Conservation (phyloP, 345 rosid genomes). For the Cardamine chenopodiifolia region DNA sequence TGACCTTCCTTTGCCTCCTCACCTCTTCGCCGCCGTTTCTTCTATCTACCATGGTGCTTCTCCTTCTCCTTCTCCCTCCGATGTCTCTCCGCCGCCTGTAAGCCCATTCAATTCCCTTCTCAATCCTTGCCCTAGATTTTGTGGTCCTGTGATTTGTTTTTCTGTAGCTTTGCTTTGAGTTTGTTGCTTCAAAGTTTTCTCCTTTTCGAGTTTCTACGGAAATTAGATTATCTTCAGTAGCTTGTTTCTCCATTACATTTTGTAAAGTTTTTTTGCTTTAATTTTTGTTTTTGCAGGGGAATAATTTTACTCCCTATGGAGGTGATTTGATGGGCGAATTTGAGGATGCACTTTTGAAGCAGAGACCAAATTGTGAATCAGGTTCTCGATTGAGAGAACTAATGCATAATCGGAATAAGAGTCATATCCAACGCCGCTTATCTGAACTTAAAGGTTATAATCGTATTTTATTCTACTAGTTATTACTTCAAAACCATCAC, state of each 20-base stretch:
- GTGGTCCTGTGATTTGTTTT: constrained; percentile 19
- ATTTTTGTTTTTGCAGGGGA: constrained; percentile 45
- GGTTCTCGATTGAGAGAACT: constrained; percentile 59
- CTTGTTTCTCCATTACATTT: neutral
- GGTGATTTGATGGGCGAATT: constrained; percentile 76
- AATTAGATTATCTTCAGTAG: constrained; percentile 4
- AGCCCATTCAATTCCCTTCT: neutral
- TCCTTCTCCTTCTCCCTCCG: constrained; percentile 66
- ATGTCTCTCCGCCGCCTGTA: constrained; percentile 56
- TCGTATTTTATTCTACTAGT: neutral
- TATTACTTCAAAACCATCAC: neutral
- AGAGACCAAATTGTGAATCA: constrained; percentile 57
- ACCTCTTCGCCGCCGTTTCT: constrained; percentile 65
- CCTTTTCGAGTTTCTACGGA: neutral
- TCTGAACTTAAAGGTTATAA: constrained; percentile 81
- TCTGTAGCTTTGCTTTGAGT: neutral
- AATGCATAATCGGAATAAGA: constrained; percentile 55
- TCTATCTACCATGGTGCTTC: constrained; percentile 60
- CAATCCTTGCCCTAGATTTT: constrained; percentile 8
- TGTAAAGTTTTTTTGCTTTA: constrained; percentile 3
- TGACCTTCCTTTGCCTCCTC: constrained; percentile 83
- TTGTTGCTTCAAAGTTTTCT: neutral
- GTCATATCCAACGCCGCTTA: constrained; percentile 70
- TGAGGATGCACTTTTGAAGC: constrained; percentile 80
- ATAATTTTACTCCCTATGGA: constrained; percentile 42